Evolutionary conservation across 768 basidiomycete species (phyloP), one percentile per base, ranked within the genome.

Genomic region (Xanthoconium stramineum): DNA sequence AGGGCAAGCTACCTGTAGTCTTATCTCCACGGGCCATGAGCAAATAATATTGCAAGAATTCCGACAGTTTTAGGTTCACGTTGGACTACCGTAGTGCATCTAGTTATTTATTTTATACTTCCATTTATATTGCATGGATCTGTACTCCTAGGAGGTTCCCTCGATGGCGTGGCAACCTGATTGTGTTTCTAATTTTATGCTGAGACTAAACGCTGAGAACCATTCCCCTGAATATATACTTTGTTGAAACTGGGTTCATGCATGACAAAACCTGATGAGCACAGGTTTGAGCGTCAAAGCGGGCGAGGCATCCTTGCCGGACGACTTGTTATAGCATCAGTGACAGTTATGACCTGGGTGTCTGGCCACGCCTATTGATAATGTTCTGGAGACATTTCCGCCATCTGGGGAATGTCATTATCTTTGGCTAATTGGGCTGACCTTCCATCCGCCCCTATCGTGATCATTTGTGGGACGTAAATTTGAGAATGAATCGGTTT

Each of bases 1-100:
- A 71, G 49, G 75, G 74, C 15, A 52, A 61, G 47, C 47, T 75
- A 46, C 72, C 69, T 43, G 70, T 72, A 0, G 64, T 74, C 52
- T 59, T 76, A 63, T 70, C 72, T 61, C 69, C 71, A 62, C 71
- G 73, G 57, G 50, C 50, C 54, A 57, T 5, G 28, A 59, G 52
- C 46, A 57, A 52, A 47, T 68, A 56, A 63, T 59, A 35, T 42
- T 47, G 60, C 52, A 55, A 58, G 52, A 51, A 55, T 47, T 39
- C 24, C 15, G 53, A 47, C 46, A 15, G 33, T 52, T 58, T 55
- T 17, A 57, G 52, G 54, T 60, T 59, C 46, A 52, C 55, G 53
- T 51, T 58, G 61, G 33, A 60, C 59, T 70, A 68, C 48, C 46
- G 49, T 70, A 69, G 28, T 64, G 53, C 65, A 64, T 57, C 50